Base-by-base conservation (phyloP, 2,329 filamentous ascomycete genomes). In the Furcasterigmium furcatum region DNA sequence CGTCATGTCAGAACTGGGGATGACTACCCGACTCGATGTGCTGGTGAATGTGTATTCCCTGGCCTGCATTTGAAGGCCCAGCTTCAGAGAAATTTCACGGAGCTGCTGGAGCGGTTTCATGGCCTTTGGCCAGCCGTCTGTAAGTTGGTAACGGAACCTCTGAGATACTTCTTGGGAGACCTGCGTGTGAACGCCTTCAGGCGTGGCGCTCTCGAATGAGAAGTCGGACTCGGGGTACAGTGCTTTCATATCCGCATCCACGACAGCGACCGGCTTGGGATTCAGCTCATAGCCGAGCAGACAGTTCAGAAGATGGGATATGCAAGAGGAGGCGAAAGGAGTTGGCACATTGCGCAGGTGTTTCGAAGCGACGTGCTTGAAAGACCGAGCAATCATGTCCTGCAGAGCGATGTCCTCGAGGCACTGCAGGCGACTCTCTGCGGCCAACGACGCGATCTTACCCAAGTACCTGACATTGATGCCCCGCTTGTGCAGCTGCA, bases 401-500 rank as follows among this genome's bases (percentile, higher is more conserved):
- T 96, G 92, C 35, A 89, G 68, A 50, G 87, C 80, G 30, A 99
- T 80, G 46, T 84, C 80, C 52, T 81, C 84, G 56, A 99, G 75
- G 50, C 91, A 91, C 55, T 84, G 74, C 20, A 97, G 76, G 50
- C 89, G 85, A 44, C 81, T 76, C 46, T 85, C 85, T 53, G 80
- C 79, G 55, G 86, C 82, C 43, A 88, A 76, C 47, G 80, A 74
- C 12, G 89, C 87, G 51, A 99, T 70, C 66, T 84, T 87, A 54
- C 94, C 94, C n/a, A 97, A 78, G 65, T 99, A 99, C 59, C 95
- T 83, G 51, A 97, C 80, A 71, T 99, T 99, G 73, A 99, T 91
- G 69, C 94, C 94, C 35, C 92, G 88, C 76, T 96, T 96, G 74
- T 99, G 94, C 61, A 99, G 77, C 43, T 96, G 80, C 53, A 85